These are phyloP conservation scores for Erythrobasidium yunnanense DNA, from an alignment of 768 basidiomycete genomes.

Conservation along the genomic window DNA sequence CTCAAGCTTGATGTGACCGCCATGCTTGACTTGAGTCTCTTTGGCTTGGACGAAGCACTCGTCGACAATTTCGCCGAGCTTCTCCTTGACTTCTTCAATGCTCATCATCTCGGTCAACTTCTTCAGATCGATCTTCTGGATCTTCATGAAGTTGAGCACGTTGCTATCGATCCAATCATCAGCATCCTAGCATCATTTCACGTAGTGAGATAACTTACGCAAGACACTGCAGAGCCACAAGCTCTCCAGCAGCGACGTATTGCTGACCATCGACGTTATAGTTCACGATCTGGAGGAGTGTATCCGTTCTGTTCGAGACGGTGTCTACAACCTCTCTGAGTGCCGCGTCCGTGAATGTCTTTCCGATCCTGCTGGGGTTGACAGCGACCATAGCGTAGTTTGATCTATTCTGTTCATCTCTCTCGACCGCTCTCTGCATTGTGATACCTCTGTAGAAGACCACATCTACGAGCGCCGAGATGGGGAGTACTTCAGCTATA, in stretches of 20 bases:
- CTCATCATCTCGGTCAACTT: conserved; percentile 79
- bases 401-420: conserved; percentile 80
- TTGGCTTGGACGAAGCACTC: conserved; percentile 64
- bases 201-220: conserved; percentile 57
- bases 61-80: conserved; percentile 82
- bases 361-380: conserved; percentile 88
- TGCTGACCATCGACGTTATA: conserved; percentile 87
- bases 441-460: conserved; percentile 99
- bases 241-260: conserved; percentile 97
- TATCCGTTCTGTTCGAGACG: conserved; percentile 63
- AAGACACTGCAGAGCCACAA: conserved; percentile 80
- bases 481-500: conserved; percentile 89
- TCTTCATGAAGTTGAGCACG: conserved; percentile 78
- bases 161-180: conserved; percentile 25
- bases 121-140: conserved; percentile 61
- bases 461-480: conserved; percentile 89
- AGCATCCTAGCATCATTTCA: neutral
- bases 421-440: conserved; percentile 98
- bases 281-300: conserved; percentile 95
- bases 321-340: conserved; percentile 93
- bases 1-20: conserved; percentile 86
- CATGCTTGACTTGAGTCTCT: conserved; percentile 60
- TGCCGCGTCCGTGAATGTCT: conserved; percentile 85
- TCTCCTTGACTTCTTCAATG: conserved; percentile 89
- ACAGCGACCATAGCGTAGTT: conserved; percentile 99